phyloP scores from a whole-genome alignment of 495 filamentous ascomycete species.

The Apodospora peruviana region DNA sequence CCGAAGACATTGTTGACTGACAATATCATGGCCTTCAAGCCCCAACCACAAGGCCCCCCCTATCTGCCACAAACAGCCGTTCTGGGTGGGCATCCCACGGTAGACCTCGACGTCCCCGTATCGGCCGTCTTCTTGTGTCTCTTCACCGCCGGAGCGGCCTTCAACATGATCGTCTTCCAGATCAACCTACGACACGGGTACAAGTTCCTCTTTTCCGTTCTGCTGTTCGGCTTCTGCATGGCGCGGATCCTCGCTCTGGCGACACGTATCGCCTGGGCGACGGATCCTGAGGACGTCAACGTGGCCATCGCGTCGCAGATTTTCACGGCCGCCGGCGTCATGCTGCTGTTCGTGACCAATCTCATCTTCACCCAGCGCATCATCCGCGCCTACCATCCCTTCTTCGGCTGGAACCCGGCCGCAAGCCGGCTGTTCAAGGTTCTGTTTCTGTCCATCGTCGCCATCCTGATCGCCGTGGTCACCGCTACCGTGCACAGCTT shows the following conservation, averaged over 20 bases:
- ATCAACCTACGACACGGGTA: conserved; percentile 52
- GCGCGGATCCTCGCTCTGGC: conserved; percentile 58
- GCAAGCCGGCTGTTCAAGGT: conserved; percentile 46
- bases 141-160: conserved; percentile 52
- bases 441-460: conserved; percentile 56
- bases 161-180: conserved; percentile 62
- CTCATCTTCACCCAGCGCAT: conserved; percentile 75
- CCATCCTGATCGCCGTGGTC: conserved; percentile 65
- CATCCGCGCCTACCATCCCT: conserved; percentile 65
- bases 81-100: conserved; percentile 55
- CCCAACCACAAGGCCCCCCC: conserved; percentile 21
- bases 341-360: conserved; percentile 78
- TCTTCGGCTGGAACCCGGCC: conserved; percentile 57
- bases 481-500: conserved; percentile 56
- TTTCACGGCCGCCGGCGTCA: conserved; percentile 69
- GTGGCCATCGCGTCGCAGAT: conserved; percentile 68
- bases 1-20: too few relatives aligned
- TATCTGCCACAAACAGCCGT: conserved; percentile 35
- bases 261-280: conserved; percentile 59
- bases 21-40: too few relatives aligned
- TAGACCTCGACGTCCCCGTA: conserved; percentile 57
- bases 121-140: conserved; percentile 58
- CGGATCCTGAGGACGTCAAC: conserved; percentile 36
- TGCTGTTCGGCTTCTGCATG: conserved; percentile 76
- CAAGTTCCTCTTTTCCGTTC: conserved; percentile 65